Base-by-base conservation (phyloP, 108 stramenopile species). In the Cyclostephanos invisitatus region DNA sequence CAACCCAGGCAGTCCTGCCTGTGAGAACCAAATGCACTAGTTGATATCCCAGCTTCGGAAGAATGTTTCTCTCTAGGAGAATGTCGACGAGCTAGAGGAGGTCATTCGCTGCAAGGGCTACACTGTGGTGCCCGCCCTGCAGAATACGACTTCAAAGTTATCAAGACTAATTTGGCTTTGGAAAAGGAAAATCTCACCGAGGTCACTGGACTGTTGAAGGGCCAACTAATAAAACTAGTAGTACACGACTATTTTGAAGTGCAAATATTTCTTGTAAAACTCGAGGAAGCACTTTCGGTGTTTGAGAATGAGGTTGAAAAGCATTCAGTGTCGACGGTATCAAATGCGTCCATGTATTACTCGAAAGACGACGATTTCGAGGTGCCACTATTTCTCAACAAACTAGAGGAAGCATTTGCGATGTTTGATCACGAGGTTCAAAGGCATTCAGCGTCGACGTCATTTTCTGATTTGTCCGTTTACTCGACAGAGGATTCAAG, bases 1-100 rank as follows among this genome's bases (percentile, higher is more conserved):
- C 18, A 20, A 65, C 47, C 64, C 50, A 5, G 38, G 22, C n/a
- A 25, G 12, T 15, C 47, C 64, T 18, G 64, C 47, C 3, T 11
- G 50, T 25, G 48, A 65, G 22, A 5, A 27, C 35, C 47, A 65
- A 6, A 51, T 65, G 64, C 64, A 47, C 5, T 65, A 48, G 48
- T 14, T 65, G 27, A 22, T 65, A 17, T 35, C 28, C 46, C 64
- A 48, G 50, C 64, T 65, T 28, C 64, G 46, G 38, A 48, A 65
- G 15, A 65, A 36, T 32, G 64, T 50, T 32, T 40, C 35, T n/a
- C 64, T 65, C 29, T 50, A 65, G 24, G 64, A 65, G 64, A 48
- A 49, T 47, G 32, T 65, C 38, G 8, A 24, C 35, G 48, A 65
- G 64, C 22, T 65, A 22, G 44, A 65, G 50, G 48, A 65, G 29